Percentiles rank a stretch among this genome's conserved stretches.
Conservation (phyloP, 768 basidiomycete species). For the Pisolithus sp. region DNA sequence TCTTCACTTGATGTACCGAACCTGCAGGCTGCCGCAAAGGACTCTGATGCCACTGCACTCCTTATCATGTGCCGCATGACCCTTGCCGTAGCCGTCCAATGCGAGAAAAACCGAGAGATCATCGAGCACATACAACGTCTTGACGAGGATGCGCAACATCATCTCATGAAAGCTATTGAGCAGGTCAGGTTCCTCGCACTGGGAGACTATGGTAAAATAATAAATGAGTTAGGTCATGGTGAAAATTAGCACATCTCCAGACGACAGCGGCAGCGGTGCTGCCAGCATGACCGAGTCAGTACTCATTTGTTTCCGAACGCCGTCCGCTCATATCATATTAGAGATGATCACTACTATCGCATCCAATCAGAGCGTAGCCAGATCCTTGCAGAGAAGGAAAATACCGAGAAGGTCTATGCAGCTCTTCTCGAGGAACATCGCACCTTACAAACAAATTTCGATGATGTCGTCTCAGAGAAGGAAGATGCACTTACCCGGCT, state of each 20-base stretch:
- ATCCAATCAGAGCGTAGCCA: slow-evolving; percentile 77
- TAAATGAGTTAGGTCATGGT: slow-evolving; percentile 56
- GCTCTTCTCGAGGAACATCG: slow-evolving; percentile 70
- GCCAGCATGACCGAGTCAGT: slow-evolving; percentile 75
- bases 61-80: slow-evolving; percentile 74
- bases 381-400: slow-evolving; percentile 79
- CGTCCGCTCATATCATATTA: slow-evolving; percentile 25
- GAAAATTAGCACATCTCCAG: slow-evolving; percentile 52
- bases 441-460: slow-evolving; percentile 64
- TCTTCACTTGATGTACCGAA: slow-evolving; percentile 79
- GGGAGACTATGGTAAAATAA: background rate
- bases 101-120: slow-evolving; percentile 80
- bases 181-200: slow-evolving; percentile 47
- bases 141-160: slow-evolving; percentile 78
- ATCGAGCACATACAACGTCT: slow-evolving; percentile 85
- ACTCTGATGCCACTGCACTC: slow-evolving; percentile 56
- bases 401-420: slow-evolving; percentile 77
- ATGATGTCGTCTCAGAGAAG: slow-evolving; percentile 72
- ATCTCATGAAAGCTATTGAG: slow-evolving; percentile 91
- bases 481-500: slow-evolving; percentile 65
- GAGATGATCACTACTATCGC: slow-evolving; percentile 85
- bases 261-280: slow-evolving; percentile 45
- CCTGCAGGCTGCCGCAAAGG: slow-evolving; percentile 80
- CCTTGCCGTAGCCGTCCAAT: slow-evolving; percentile 84
- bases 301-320: slow-evolving; percentile 2